Evolutionary conservation across 768 basidiomycete genomes (phyloP).

Genomic region (Rhodotorula paludigena): DNA sequence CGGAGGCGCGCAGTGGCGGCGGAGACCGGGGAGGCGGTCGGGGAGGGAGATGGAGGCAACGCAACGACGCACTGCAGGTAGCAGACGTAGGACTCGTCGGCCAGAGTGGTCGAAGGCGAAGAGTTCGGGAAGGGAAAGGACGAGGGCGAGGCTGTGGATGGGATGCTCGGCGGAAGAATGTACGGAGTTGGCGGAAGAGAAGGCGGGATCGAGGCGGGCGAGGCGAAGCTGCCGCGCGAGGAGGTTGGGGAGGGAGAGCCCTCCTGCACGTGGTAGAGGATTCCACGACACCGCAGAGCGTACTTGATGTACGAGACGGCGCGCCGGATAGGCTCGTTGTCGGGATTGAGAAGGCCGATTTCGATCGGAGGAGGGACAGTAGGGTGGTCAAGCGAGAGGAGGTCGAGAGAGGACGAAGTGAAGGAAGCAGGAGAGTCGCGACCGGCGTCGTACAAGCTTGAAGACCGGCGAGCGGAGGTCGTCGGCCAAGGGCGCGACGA

Average conservation of each 20-base stretch:
- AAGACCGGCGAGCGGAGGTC: too few species aligned
- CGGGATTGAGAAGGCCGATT: constrained; percentile 42
- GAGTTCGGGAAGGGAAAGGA: constrained; percentile 1
- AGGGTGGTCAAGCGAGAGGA: neutral
- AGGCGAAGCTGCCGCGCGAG: neutral
- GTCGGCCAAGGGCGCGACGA: neutral
- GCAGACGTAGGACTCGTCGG: constrained; percentile 16
- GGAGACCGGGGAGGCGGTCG: neutral
- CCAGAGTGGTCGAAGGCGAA: neutral
- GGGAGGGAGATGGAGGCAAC: neutral
- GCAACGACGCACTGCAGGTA: constrained; percentile 34
- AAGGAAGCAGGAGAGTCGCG: constrained; percentile 3
- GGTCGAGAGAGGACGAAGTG: neutral
- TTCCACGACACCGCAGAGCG: constrained; percentile 43
- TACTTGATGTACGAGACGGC: constrained; percentile 46
- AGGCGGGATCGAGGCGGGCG: neutral
- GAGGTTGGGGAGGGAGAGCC: neutral
- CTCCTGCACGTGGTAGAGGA: constrained; percentile 43
- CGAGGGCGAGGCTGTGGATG: neutral
- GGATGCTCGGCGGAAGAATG: constrained; percentile 5
- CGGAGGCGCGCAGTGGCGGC: constrained; percentile 17
- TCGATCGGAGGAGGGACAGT: constrained; percentile 26
- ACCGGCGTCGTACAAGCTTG: too few species aligned
- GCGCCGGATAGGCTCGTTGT: constrained; percentile 40
- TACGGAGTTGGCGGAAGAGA: constrained; percentile 19